These are phyloP conservation scores for Hanseniaspora sp. DNA, from an alignment of 1,139 yeast genomes.

Conservation along the genomic window DNA sequence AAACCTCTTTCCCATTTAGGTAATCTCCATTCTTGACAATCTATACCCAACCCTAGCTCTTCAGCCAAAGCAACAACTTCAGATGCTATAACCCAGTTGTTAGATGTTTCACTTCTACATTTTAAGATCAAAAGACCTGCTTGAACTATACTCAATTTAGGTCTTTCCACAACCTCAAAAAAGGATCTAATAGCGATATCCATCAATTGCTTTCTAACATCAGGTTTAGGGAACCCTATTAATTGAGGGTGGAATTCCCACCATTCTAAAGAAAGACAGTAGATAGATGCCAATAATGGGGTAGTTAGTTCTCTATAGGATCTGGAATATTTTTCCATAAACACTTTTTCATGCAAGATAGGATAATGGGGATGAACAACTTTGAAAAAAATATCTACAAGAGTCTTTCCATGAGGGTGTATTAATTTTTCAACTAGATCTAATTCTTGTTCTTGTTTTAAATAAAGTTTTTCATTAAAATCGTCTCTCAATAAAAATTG, in stretches of 20 bases:
- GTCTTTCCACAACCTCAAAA: conserved; percentile 54
- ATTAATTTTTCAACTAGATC: conserved; percentile 62
- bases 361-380: conserved; percentile 75
- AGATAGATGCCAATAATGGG: conserved; percentile 64
- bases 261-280: conserved; percentile 67
- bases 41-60: conserved; percentile 74
- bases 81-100: conserved; percentile 75
- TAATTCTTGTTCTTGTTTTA: conserved; percentile 54
- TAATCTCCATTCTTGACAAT: conserved; percentile 76
- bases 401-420: conserved; percentile 65
- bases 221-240: conserved; percentile 53
- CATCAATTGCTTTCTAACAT: conserved; percentile 45
- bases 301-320: conserved; percentile 72
- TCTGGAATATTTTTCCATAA: conserved; percentile 61
- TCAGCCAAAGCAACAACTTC: conserved; percentile 80
- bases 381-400: conserved; percentile 60
- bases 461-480: conserved; percentile 52
- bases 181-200: conserved; percentile 47
- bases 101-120: conserved; percentile 42
- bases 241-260: conserved; percentile 72
- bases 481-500: conserved; percentile 65
- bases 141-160: conserved; percentile 69
- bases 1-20: conserved; percentile 90
- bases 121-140: conserved; percentile 62
- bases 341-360: conserved; percentile 63